A percentile compares a stretch with the other conserved stretches of the same genome.
phyloP scores from a whole-genome alignment of 805 yeast genomes.

The Wickerhamiella brachini region DNA sequence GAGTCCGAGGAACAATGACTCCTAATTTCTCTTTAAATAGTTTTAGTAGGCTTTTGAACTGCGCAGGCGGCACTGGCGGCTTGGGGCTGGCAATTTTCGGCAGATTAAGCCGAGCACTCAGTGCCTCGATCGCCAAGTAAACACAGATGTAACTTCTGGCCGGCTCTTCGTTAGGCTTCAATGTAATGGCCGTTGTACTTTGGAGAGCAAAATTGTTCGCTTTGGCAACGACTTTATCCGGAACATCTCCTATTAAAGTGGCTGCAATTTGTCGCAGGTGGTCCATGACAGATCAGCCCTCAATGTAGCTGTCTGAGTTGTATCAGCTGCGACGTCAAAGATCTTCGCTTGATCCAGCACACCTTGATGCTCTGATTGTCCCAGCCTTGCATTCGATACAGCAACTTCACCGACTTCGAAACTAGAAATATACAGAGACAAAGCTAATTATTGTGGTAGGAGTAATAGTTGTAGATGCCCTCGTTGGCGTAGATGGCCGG shows the following conservation, averaged over 20 bases:
- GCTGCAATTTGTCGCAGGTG: slow-evolving; percentile 1
- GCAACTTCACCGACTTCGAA: no score
- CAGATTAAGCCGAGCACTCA: slow-evolving; percentile 1
- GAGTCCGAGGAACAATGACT: neutral
- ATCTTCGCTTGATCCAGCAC: no score
- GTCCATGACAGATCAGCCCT: no score
- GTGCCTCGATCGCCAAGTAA: slow-evolving; percentile 13
- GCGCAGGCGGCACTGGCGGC: neutral
- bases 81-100: neutral
- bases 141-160: slow-evolving; percentile 17
- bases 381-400: no score
- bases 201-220: slow-evolving; percentile 9
- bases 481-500: slow-evolving; percentile 11
- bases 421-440: no score
- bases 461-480: slow-evolving; percentile 12
- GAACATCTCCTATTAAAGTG: slow-evolving; percentile 6
- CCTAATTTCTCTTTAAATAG: neutral
- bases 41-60: neutral
- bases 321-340: no score
- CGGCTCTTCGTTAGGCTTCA: slow-evolving; percentile 16
- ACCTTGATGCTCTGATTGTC: no score
- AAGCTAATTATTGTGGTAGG: slow-evolving; percentile 3
- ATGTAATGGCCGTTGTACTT: slow-evolving; percentile 10
- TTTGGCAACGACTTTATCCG: slow-evolving; percentile 6
- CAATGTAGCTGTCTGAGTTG: no score